Percentiles rank a stretch among this genome's conserved stretches.
These are phyloP conservation scores for Suhomyces pyralidae DNA, from an alignment of 805 yeast species.

Conservation along the genomic window DNA sequence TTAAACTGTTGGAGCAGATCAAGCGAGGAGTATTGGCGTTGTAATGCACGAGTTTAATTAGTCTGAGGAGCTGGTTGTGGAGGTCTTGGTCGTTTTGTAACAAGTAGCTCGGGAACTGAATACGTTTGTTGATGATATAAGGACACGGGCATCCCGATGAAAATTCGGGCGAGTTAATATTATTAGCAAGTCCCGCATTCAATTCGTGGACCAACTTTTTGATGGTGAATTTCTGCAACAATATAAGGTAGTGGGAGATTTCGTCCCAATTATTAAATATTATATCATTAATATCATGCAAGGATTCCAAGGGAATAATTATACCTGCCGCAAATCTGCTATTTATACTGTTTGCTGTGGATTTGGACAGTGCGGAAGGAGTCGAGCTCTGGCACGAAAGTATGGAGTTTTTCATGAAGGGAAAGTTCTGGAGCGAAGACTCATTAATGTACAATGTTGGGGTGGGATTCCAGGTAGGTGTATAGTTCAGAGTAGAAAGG, in stretches of 20 bases:
- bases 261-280: slow-evolving; percentile 51
- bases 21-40: slow-evolving; percentile 47
- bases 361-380: background rate
- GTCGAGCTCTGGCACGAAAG: background rate
- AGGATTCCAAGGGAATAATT: slow-evolving; percentile 43
- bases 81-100: slow-evolving; percentile 47
- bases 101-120: slow-evolving; percentile 35
- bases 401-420: slow-evolving; percentile 1
- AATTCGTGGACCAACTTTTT: slow-evolving; percentile 34
- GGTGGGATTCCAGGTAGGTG: slow-evolving; percentile 40
- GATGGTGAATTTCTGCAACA: slow-evolving; percentile 38
- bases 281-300: slow-evolving; percentile 34
- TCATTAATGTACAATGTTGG: slow-evolving; percentile 33
- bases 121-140: slow-evolving; percentile 29
- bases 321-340: slow-evolving; percentile 48
- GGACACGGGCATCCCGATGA: slow-evolving; percentile 12
- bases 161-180: slow-evolving; percentile 1
- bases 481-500: slow-evolving; percentile 1
- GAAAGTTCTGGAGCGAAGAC: slow-evolving; percentile 12
- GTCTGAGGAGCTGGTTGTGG: slow-evolving; percentile 29
- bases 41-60: slow-evolving; percentile 38
- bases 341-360: slow-evolving; percentile 16
- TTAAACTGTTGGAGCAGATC: slow-evolving; percentile 38
- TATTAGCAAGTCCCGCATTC: slow-evolving; percentile 13
- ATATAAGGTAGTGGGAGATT: slow-evolving; percentile 37